Evolutionary conservation across 176 grass and related monocot genomes (phyloP), one percentile per base, ranked within the genome.

Genomic region (Dendrocalamus sinicus): DNA sequence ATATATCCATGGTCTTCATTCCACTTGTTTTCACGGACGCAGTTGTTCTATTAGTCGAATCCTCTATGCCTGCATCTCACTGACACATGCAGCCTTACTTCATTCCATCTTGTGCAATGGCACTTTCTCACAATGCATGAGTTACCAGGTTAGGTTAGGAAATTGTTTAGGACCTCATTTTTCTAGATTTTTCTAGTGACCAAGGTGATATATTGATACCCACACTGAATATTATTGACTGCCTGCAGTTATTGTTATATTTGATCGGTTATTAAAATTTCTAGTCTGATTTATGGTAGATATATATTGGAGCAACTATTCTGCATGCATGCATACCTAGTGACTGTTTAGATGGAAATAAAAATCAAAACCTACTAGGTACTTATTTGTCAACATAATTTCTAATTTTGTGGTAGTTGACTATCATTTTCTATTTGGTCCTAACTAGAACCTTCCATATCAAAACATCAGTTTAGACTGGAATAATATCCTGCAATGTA

Each of bases 51-150:
- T 30, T 63, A 89, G 12, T 44, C 41, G 22, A 69, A 58, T 61
- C 15, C 61, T 59, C 12, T 24, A 28, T 82, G 77, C 5, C 8
- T 54, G 57, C 26, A 65, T 82, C 8, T 1, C 79, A 65, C 65
- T 48, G 17, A 77, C 6, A 14, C 39, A 41, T n/a, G 57, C 66
- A 86, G 51, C 24, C 53, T 65, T 85, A 41, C 67, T 86, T 77
- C 46, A 15, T 82, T 20, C 14, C 55, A 72, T 76, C 37, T 12
- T 64, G 37, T 82, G 63, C 41, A 75, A 75, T 75, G 57, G 28
- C 53, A 15, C 37, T 79, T 64, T 78, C 23, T 35, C 6, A 46
- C 79, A 79, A 45, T 45, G 32, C 35, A 53, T 55, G 50, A 75
- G 15, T 47, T 46, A 8, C 58, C 14, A 79, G 35, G 39, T 59